These are phyloP conservation scores for Veloporphyrellus conicus DNA, from an alignment of 1,284 basidiomycete genomes.

Conservation along the genomic window DNA sequence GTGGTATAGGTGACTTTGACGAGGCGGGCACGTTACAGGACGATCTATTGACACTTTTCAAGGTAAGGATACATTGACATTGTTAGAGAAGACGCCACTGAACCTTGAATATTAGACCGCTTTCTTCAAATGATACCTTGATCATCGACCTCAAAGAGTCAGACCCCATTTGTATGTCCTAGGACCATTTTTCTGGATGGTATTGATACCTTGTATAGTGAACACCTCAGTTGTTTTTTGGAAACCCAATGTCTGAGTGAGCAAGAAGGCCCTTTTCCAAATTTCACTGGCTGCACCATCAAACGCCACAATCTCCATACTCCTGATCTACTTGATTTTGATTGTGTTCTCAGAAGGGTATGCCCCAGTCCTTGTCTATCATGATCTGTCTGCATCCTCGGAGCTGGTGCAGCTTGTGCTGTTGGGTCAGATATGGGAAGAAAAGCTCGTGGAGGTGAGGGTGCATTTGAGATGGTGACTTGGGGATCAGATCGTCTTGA, in stretches of 20 bases:
- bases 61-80: no score
- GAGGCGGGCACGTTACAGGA: slow-evolving; percentile 52
- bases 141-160: slow-evolving; percentile 61
- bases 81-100: not conserved
- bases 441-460: slow-evolving; percentile 22
- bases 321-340: slow-evolving; percentile 58
- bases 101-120: slow-evolving; percentile 48
- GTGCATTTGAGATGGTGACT: slow-evolving; percentile 55
- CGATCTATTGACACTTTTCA: slow-evolving; percentile 64
- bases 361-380: slow-evolving; percentile 47
- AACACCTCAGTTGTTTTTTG: slow-evolving; percentile 67
- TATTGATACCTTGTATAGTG: slow-evolving; percentile 43
- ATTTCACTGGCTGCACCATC: slow-evolving; percentile 53
- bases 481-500: slow-evolving; percentile 50
- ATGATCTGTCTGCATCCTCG: slow-evolving; percentile 27
- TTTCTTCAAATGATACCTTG: slow-evolving; percentile 49
- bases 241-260: slow-evolving; percentile 55
- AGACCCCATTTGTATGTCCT: slow-evolving; percentile 56
- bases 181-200: not conserved
- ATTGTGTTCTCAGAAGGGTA: slow-evolving; percentile 51
- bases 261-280: slow-evolving; percentile 68
- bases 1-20: slow-evolving; percentile 36
- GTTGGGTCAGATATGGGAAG: slow-evolving; percentile 20
- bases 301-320: slow-evolving; percentile 42
- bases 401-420: slow-evolving; percentile 20